Evolutionary conservation across 106 monocot species (phyloP), one percentile per base, ranked within the genome.

Genomic region (Apostasia shenzhenica): DNA sequence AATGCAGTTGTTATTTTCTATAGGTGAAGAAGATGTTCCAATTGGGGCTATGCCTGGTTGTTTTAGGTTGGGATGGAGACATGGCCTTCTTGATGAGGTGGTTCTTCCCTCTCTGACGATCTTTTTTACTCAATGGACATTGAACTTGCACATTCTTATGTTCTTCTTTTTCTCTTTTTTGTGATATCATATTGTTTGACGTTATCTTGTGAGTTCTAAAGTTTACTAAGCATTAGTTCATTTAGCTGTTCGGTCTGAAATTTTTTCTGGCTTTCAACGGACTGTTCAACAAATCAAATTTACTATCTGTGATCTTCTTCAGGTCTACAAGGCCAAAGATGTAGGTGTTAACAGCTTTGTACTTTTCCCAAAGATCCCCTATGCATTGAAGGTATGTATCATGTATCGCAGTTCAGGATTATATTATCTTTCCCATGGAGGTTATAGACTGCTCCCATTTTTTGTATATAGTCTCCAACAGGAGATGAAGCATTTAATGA

Each of bases 31-130:
- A 14, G 89, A 99, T 63, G 75, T 73, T 12, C 97, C 97, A 41
- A 99, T 99, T 81, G 97, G 92, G 76, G 97, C 97, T 50, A 99
- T 99, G 97, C 97, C 97, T 45, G 97, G 97, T 71, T 99, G 97
- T 55, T 92, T 74, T 63, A 86, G 97, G 73, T 78, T 99, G 51
- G 97, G 97, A 44, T 99, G 97, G 92, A 84, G 82, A 61, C 92
- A 99, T 83, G 97, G 97, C 42, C 97, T 99, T 68, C 74, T 92
- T 14, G 92, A 92, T 14, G 97, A 99, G 92, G 97, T 95, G 66
- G 59, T 47, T 65, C 8, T n/a, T 65, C 37, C 1, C 13, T 62
- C 12, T 59, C 8, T 59, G 40, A 5, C 59, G 37, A 10, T 41
- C 37, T 59, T 8, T 8, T 41, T 6, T 0, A 55, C 55, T 55